Evolutionary conservation across 2,329 filamentous ascomycete species (phyloP), one percentile per base, ranked within the genome.

Genomic region (Periconia sp.): DNA sequence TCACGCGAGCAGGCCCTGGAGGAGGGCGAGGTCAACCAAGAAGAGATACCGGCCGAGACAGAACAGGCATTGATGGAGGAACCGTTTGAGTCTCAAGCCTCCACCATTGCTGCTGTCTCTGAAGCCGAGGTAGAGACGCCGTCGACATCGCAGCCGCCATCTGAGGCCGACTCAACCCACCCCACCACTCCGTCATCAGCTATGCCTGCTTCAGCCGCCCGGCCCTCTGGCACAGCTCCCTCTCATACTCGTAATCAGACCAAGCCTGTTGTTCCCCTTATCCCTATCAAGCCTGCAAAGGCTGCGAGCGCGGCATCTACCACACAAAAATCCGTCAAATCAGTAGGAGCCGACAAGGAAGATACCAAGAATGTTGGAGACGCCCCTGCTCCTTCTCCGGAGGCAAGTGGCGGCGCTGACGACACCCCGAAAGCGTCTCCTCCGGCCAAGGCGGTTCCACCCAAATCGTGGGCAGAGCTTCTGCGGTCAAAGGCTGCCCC

Each of bases 381-480:
- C 16, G 37, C 39, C 5, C 24, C 32, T 19, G 35, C 36, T 24
- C 9, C 50, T 13, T 34, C 46, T 7, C 13, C 49, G 12, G 59
- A 61, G 19, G 33, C 41, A 1, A 44, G 21, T 19, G 48, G 18
- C 6, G 52, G 38, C 22, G 46, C 55, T 12, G 71, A 73, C 17
- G 65, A 71, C 28, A 52, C 70, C 12, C 52, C 65, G 4, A 74
- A 74, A 34, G 63, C 69, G 48, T 67, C 73, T 1, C 65, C 74
- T 36, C 65, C 69, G 26, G 67, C 65, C n/a, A 71, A 76, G 32
- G 71, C 76, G n/a, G 78, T 80, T 18, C 73, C 74, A 8, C n/a
- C n/a, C n/a, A 78, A 85, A 59, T 84, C 82, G 2, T 89, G 86
- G 86, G 84, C 86, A 18, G 85, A 86, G 50, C 74, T 89, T 31